Percentiles rank a stretch among this genome's conserved stretches.
phyloP scores from a whole-genome alignment of 1,284 basidiomycete species.

The Crucibulum parvulum region DNA sequence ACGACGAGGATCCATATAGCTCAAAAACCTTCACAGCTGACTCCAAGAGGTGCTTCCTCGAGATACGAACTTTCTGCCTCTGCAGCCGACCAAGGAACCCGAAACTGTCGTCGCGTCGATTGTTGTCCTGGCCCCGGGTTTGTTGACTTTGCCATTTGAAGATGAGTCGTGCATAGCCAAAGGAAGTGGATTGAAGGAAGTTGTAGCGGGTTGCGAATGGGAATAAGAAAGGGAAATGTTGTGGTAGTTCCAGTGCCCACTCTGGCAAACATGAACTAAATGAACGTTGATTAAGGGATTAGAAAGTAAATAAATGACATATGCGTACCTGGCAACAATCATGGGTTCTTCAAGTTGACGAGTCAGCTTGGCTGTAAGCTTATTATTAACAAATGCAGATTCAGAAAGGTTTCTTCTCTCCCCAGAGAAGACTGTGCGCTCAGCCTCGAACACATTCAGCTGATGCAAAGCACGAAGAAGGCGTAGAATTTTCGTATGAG shows the following conservation, averaged over 20 bases:
- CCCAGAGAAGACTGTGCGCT: constrained; percentile 55
- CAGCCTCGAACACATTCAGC: constrained; percentile 71
- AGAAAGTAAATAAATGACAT: constrained; percentile 5
- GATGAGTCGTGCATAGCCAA: constrained; percentile 95
- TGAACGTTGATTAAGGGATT: constrained; percentile 1
- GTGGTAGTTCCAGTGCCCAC: constrained; percentile 95
- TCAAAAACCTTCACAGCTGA: constrained; percentile 99
- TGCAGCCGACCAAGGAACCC: constrained; percentile 92
- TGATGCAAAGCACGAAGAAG: constrained; percentile 89
- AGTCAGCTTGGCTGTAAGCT: constrained; percentile 97
- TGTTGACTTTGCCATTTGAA: constrained; percentile 90
- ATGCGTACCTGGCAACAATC: constrained; percentile 90
- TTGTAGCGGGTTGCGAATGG: constrained; percentile 97
- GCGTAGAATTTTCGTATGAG: constrained; percentile 91
- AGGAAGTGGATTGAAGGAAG: constrained; percentile 96
- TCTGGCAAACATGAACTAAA: constrained; percentile 91
- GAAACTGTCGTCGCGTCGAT: constrained; percentile 88
- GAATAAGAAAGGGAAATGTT: constrained; percentile 97
- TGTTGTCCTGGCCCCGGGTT: constrained; percentile 73
- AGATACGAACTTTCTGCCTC: constrained; percentile 97
- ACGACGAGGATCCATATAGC: constrained; percentile 92
- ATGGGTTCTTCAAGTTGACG: constrained; percentile 98
- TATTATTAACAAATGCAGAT: constrained; percentile 95
- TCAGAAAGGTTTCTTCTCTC: constrained; percentile 71
- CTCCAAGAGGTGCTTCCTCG: constrained; percentile 92